A percentile compares a stretch with the other conserved stretches of the same genome.
These are phyloP conservation scores for Neurospora sp. DNA, from an alignment of 495 filamentous ascomycete species.

Conservation along the genomic window DNA sequence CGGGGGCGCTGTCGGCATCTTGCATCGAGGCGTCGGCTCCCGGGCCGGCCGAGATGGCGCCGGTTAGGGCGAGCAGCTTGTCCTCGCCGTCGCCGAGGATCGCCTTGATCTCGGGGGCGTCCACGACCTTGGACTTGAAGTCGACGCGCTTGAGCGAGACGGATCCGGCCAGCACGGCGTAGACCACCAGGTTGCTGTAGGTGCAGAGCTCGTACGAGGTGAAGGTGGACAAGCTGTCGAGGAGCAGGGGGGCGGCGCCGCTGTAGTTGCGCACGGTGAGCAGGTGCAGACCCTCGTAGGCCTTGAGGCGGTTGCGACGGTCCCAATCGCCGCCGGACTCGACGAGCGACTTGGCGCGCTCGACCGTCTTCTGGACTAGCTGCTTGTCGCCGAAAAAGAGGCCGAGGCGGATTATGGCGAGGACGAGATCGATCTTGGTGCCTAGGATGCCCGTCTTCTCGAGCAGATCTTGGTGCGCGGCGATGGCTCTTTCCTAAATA, in stretches of 20 bases:
- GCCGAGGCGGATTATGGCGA: slow-evolving; percentile 90
- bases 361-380: slow-evolving; percentile 85
- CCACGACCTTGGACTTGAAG: slow-evolving; percentile 97
- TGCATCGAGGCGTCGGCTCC: slow-evolving; percentile 75
- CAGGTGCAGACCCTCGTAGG: slow-evolving; percentile 89
- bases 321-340: slow-evolving; percentile 98
- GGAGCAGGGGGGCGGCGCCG: slow-evolving; percentile 80
- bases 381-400: slow-evolving; percentile 90
- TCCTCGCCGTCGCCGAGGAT: slow-evolving; percentile 86
- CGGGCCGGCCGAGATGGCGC: slow-evolving; percentile 66
- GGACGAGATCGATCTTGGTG: slow-evolving; percentile 90
- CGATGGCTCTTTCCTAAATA: slow-evolving; percentile 78
- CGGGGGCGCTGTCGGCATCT: slow-evolving; percentile 49
- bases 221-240: slow-evolving; percentile 96
- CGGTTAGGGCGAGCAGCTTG: slow-evolving; percentile 67
- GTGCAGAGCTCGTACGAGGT: slow-evolving; percentile 96
- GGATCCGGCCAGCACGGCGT: slow-evolving; percentile 89
- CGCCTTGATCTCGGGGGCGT: slow-evolving; percentile 95
- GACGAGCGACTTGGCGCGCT: slow-evolving; percentile 79
- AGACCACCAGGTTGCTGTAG: slow-evolving; percentile 88
- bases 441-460: slow-evolving; percentile 91
- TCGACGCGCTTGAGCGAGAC: slow-evolving; percentile 92
- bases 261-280: slow-evolving; percentile 86
- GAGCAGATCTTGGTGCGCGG: slow-evolving; percentile 81
- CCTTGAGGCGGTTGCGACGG: slow-evolving; percentile 92